Percentiles rank a stretch among this genome's conserved stretches.
phyloP scores from a whole-genome alignment of 495 filamentous ascomycete species.

The Penicillium psychrofluorescens region DNA sequence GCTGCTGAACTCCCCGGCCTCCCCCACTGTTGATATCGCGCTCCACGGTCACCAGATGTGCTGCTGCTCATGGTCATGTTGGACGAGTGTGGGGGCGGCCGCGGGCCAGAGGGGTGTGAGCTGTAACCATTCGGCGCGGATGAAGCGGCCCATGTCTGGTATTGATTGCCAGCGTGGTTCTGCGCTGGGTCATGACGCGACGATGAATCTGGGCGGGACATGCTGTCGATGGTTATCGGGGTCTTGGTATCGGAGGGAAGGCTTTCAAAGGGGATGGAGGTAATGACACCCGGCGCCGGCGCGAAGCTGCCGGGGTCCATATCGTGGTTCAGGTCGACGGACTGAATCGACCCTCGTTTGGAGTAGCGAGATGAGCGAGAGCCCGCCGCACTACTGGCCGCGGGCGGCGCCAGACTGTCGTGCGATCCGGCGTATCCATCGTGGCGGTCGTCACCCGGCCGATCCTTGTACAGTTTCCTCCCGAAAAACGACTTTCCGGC shows the following conservation, averaged over 20 bases:
- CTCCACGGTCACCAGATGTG: constrained; percentile 55
- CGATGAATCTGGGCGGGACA: constrained; percentile 59
- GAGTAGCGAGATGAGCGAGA: constrained; percentile 76
- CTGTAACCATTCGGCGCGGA: constrained; percentile 34
- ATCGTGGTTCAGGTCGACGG: constrained; percentile 50
- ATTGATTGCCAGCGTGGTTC: constrained; percentile 82
- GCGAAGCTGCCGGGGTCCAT: constrained; percentile 50
- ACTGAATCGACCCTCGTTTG: constrained; percentile 69
- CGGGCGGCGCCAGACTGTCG: constrained; percentile 41
- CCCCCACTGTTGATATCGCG: constrained; percentile 69
- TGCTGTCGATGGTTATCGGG: constrained; percentile 69
- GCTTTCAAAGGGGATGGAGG: constrained; percentile 82
- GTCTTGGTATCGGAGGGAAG: constrained; percentile 57
- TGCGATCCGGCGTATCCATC: constrained; percentile 43
- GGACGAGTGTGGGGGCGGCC: constrained; percentile 59
- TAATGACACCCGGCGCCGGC: constrained; percentile 78
- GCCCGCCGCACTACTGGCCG: constrained; percentile 46
- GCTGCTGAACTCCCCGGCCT: constrained; percentile 46
- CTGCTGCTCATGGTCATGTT: constrained; percentile 61
- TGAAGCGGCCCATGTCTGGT: constrained; percentile 63
- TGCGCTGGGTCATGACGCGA: constrained; percentile 65
- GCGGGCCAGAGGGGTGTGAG: constrained; percentile 57
- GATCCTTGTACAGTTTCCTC: constrained; percentile 68
- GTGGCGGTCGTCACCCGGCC: constrained; percentile 48
- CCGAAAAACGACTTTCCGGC: constrained; percentile 84